phyloP scores from a whole-genome alignment of 208 protist genomes.

The Trypanosoma scelopori region DNA sequence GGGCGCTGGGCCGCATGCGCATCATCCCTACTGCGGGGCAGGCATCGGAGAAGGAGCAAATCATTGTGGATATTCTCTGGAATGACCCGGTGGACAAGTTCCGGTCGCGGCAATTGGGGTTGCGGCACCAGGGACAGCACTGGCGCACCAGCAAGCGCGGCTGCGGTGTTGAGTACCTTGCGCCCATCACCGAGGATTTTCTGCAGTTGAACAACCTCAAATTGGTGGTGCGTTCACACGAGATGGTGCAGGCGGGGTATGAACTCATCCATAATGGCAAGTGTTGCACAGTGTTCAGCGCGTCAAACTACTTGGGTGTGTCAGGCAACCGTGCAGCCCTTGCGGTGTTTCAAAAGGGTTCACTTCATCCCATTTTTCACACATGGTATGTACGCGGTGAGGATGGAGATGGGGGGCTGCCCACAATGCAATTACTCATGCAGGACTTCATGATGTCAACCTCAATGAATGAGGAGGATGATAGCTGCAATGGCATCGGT shows the following conservation, averaged over 20 bases:
- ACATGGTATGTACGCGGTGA: constrained; percentile 54
- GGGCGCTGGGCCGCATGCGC: constrained; percentile 91
- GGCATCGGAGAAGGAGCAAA: constrained; percentile 90
- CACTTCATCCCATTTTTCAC: constrained; percentile 67
- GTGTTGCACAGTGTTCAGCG: constrained; percentile 84
- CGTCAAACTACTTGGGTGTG: constrained; percentile 87
- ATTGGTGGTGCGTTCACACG: constrained; percentile 92
- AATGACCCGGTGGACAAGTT: constrained; percentile 96
- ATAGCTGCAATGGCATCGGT: neutral
- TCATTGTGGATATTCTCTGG: constrained; percentile 99
- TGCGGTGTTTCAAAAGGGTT: constrained; percentile 51
- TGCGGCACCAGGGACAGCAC: constrained; percentile 69
- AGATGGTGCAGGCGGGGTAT: constrained; percentile 90
- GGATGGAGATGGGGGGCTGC: neutral
- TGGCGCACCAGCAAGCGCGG: constrained; percentile 99
- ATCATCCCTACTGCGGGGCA: constrained; percentile 97
- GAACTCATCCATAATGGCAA: constrained; percentile 63
- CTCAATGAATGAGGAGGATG: neutral
- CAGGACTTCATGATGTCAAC: neutral
- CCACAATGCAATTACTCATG: no score
- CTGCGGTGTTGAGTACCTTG: constrained; percentile 97
- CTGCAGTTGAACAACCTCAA: constrained; percentile 96
- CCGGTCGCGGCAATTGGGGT: constrained; percentile 72
- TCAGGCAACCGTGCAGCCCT: constrained; percentile 97
- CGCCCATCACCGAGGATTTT: constrained; percentile 95